Base-by-base conservation (phyloP, 1,139 yeast species). In the Maudiozyma humilis region DNA sequence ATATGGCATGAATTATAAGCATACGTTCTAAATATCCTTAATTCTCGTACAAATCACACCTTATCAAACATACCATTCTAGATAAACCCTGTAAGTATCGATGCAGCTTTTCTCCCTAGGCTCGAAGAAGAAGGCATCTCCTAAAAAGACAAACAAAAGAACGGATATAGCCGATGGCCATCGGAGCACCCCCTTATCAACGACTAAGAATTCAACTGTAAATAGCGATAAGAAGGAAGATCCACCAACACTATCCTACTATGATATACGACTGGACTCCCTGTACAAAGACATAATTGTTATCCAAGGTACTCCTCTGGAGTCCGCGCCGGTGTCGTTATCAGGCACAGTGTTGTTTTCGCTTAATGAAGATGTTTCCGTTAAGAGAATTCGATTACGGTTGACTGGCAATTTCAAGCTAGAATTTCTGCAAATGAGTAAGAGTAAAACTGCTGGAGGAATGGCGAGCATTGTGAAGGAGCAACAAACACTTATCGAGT, bases 291-390 rank as follows among this genome's bases (percentile, higher is more conserved):
- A 79, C 59, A 60, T 75, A 38, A 49, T 79, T 0, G 49, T 81
- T 1, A 67, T 81, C 19, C 68, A 69, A 44, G 88, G 86, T 0
- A 71, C 77, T 27, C 80, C 76, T 39, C 67, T 67, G 45, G 87
- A 80, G 50, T 69, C 79, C 27, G 78, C 77, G 7, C 67, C 75
- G 2, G 67, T 76, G 0, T 67, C 73, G 3, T 56, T 82, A 29
- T 70, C 71, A 23, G 89, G 89, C 0, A 69, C 69, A 37, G 69
- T 81, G 38, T 78, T 79, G 31, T 64, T 81, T 40, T 70, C 79
- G 3, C 59, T 79, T 5, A 75, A 76, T 7, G 75, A 73, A 32
- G 74, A 75, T 39, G 63, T 75, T 36, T 70, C 71, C 31, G 70
- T 79, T 15, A 74, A 72, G 46, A 66, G 63, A 43, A 65, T 82